phyloP scores from a whole-genome alignment of 768 basidiomycete species.

The Amanita brunnescens region DNA sequence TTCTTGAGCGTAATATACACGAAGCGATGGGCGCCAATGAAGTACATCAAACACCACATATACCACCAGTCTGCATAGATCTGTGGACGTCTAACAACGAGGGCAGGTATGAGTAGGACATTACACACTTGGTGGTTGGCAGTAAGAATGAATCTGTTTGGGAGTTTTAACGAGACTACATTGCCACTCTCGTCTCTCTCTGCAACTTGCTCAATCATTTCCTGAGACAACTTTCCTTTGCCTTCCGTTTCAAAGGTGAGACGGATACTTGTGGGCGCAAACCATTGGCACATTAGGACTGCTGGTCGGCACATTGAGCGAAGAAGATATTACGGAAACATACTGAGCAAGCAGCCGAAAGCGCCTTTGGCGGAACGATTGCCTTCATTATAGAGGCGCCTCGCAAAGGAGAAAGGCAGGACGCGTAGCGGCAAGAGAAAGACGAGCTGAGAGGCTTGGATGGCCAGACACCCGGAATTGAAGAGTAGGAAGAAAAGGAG shows the following conservation, averaged over 20 bases:
- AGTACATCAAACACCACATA: conserved; percentile 76
- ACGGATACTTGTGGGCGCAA: conserved; percentile 65
- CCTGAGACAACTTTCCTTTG: conserved; percentile 49
- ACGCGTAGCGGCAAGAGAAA: conserved; percentile 59
- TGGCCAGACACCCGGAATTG: conserved; percentile 54
- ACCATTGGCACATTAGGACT: conserved; percentile 79
- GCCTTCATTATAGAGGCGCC: conserved; percentile 53
- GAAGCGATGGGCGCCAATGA: conserved; percentile 53
- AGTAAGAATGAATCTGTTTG: conserved; percentile 74
- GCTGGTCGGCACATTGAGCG: not conserved
- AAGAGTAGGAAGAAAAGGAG: conserved; percentile 50
- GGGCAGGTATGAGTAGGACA: not conserved
- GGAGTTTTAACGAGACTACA: conserved; percentile 56
- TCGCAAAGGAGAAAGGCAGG: conserved; percentile 50
- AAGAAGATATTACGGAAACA: not conserved
- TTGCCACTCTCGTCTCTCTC: conserved; percentile 48
- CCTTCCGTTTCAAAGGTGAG: conserved; percentile 71
- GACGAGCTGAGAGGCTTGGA: conserved; percentile 66
- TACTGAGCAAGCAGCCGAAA: conserved; percentile 69
- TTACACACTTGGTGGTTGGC: conserved; percentile 82
- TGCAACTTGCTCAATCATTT: conserved; percentile 51
- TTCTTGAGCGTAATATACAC: conserved; percentile 92
- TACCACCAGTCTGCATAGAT: conserved; percentile 85
- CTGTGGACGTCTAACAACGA: conserved; percentile 24
- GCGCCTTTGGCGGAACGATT: conserved; percentile 78